Percentiles rank a stretch among this genome's conserved stretches.
Evolutionary conservation across 306 rosid species (phyloP).

Genomic region (Astragalus glycyphyllos): DNA sequence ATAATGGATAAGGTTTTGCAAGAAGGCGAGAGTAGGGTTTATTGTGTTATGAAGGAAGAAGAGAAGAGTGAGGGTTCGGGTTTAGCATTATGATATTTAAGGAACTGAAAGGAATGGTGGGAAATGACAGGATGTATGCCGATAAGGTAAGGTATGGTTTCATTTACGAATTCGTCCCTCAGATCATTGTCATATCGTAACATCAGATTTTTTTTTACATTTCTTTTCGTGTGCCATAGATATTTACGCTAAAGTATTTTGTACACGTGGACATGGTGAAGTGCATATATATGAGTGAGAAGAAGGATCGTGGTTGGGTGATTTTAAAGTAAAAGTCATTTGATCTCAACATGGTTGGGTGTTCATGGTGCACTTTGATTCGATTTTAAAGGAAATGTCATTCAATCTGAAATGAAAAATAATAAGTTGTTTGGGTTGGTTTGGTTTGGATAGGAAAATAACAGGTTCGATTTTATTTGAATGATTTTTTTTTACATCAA

Average conservation of each 20-base stretch:
- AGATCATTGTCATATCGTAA: too few species aligned
- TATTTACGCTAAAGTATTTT: background rate
- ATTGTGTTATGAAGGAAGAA: background rate
- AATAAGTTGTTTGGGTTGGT: too few species aligned
- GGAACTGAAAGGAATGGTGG: background rate
- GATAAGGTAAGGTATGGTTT: conserved; percentile 38
- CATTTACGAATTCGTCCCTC: conserved; percentile 32
- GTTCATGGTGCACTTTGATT: too few species aligned
- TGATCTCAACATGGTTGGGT: too few species aligned
- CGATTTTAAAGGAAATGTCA: too few species aligned
- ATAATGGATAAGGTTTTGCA: conserved; percentile 54
- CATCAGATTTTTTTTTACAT: conserved; percentile 23
- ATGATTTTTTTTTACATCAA: too few species aligned
- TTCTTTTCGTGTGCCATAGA: background rate
- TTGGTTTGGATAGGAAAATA: too few species aligned
- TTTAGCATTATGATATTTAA: conserved; percentile 35
- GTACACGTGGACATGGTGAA: too few species aligned
- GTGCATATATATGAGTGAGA: too few species aligned
- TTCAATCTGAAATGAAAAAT: too few species aligned
- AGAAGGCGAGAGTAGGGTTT: conserved; percentile 26
- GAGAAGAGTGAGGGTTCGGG: background rate
- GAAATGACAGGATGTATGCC: background rate
- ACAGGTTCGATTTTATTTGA: too few species aligned
- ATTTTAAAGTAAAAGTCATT: too few species aligned
- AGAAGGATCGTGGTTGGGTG: background rate